Base-by-base conservation (phyloP, 2,329 filamentous ascomycete species). In the Colletotrichum scovillei region DNA sequence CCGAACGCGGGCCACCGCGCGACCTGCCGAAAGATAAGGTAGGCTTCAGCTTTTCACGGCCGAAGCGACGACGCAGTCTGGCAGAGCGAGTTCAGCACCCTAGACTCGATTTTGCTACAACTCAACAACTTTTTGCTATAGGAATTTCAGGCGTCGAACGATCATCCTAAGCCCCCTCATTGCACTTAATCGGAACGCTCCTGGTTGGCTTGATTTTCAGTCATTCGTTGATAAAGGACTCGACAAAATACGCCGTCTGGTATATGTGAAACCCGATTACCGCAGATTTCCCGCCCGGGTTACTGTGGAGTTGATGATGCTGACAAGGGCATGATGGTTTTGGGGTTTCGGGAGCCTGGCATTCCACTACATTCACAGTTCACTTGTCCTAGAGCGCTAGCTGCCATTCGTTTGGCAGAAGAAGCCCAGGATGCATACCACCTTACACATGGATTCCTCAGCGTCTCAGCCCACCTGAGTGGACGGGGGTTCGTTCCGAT, bases 371-470 rank as follows among this genome's bases (percentile, higher is more conserved):
- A 24, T 22, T 35, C 19, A 8, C n/a, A 42, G 14, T 42, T 19
- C 16, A 42, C 38, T 42, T 46, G 60, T 57, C 22, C 5, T n/a
- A 57, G 38, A 32, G 19, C 30, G 53, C 46, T 12, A 35, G 35
- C 22, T 22, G 28, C 5, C n/a, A 63, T 16, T 22, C 14, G 52
- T 22, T 55, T 63, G 62, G 46, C 46, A 53, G 35, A n/a, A 22
- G n/a, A 49, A 49, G 46, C 46, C 63, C n/a, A 28, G 28, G 56
- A 67, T n/a, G 42, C 68, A 62, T 30, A 22, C 24, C 30, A 49
- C 58, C 70, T 70, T 73, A 62, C 70, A 35, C 49, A 73, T 65
- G 26, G 38, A 73, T 73, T 73, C 55, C 69, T 72, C 66, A 64
- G 65, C 66, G 53, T 28, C 16, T 63, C 65, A 63, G 59, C 58